Evolutionary conservation across 208 protist genomes (phyloP).

Genomic region (Trypanosoma lewisi): DNA sequence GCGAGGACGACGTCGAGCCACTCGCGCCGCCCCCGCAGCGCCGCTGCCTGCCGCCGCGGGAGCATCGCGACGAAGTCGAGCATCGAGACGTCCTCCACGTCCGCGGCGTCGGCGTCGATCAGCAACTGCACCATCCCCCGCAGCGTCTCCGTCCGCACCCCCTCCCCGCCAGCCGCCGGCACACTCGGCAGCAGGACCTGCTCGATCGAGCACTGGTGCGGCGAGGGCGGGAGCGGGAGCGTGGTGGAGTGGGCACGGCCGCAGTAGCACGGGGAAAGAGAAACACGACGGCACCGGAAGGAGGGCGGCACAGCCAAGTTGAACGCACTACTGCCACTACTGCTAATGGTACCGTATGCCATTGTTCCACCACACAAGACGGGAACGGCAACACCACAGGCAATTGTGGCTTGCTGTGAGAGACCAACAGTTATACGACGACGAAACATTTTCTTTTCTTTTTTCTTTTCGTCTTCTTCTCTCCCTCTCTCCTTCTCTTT

Average conservation of each 20-base stretch:
- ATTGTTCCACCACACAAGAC: background rate
- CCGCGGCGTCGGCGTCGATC: slow-evolving; percentile 48
- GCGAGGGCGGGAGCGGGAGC: slow-evolving; percentile 10
- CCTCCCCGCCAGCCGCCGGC: background rate
- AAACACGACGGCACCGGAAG: too few species aligned
- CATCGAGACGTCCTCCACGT: slow-evolving; percentile 66
- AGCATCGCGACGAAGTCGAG: slow-evolving; percentile 72
- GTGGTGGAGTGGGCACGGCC: slow-evolving; percentile 14
- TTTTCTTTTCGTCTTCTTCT: background rate
- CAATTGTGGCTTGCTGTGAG: background rate
- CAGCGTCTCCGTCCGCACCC: slow-evolving; percentile 33
- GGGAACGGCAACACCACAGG: background rate
- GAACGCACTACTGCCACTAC: background rate
- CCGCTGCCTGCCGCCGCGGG: slow-evolving; percentile 51
- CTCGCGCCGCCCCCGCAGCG: slow-evolving; percentile 46
- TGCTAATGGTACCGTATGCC: too few species aligned
- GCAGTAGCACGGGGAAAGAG: background rate
- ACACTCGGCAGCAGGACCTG: slow-evolving; percentile 26
- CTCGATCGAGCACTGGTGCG: slow-evolving; percentile 32
- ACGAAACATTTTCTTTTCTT: slow-evolving; percentile 13
- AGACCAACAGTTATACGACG: slow-evolving; percentile 7
- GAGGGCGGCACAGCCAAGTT: too few species aligned
- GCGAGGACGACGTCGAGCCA: slow-evolving; percentile 52
- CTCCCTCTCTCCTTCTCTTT: background rate
- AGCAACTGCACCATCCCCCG: slow-evolving; percentile 58